Conservation (phyloP, 441 rosid species). For the Pelargonium cotyledonis region DNA sequence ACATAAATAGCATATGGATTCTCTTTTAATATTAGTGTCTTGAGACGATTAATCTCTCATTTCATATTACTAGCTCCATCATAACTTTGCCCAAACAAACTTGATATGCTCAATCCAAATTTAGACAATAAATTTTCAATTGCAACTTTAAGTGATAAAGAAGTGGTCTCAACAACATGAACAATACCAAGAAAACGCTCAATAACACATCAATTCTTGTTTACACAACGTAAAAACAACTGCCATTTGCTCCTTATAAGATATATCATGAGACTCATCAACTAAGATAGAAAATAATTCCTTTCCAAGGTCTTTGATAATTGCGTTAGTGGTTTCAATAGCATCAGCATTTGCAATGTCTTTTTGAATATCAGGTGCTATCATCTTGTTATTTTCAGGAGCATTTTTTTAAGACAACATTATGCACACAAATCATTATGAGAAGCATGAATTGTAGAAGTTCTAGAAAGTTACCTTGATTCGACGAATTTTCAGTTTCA, state of each 20-base stretch:
- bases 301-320: neutral
- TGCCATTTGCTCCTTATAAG: neutral
- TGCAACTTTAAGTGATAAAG: neutral
- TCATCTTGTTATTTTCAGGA: neutral
- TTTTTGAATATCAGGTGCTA: neutral
- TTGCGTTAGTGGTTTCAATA: neutral
- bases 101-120: neutral
- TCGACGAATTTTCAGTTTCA: neutral
- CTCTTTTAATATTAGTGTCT: slow-evolving; percentile 1
- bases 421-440: neutral
- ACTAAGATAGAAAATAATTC: neutral
- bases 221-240: neutral
- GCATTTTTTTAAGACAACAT: neutral
- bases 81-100: slow-evolving; percentile 3
- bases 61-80: slow-evolving; percentile 10
- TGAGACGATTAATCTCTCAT: neutral
- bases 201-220: neutral
- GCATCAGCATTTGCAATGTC: neutral
- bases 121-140: neutral
- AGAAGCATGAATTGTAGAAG: neutral
- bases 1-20: neutral
- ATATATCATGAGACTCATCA: neutral
- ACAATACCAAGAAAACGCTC: neutral
- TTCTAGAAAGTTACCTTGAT: too few relatives aligned
- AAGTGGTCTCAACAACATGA: neutral